Evolutionary conservation across 1,284 basidiomycete genomes (phyloP).

Genomic region (Trametes hirsuta): DNA sequence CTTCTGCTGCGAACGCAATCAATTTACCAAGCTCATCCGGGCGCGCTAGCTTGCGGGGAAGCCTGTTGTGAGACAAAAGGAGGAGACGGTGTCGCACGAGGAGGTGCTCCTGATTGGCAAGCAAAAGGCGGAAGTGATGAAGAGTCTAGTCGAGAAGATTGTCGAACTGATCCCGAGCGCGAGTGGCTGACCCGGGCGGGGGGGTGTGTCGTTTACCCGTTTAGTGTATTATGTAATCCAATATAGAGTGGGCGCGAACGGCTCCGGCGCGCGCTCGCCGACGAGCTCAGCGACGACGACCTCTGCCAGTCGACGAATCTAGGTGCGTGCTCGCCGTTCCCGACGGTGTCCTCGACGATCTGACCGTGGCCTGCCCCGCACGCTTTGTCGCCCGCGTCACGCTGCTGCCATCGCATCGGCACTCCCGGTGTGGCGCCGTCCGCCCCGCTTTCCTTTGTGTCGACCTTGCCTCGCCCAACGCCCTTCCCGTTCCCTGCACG

Average conservation of each 20-base stretch:
- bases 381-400: constrained; percentile 4
- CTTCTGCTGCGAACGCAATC: background rate
- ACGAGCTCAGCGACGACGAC: constrained; percentile 21
- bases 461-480: background rate
- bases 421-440: constrained; percentile 4
- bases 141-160: constrained; percentile 63
- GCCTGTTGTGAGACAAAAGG: constrained; percentile 43
- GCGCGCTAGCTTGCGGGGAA: constrained; percentile 61
- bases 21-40: constrained; percentile 7
- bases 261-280: constrained; percentile 1
- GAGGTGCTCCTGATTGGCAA: constrained; percentile 78
- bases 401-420: constrained; percentile 3
- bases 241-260: constrained; percentile 14
- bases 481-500: background rate
- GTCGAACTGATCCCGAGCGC: constrained; percentile 44
- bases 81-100: constrained; percentile 72
- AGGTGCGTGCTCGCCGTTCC: constrained; percentile 21
- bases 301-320: constrained; percentile 13
- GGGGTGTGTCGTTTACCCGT: constrained; percentile 7
- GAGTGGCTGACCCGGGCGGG: constrained; percentile 19
- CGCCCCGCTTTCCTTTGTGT: background rate
- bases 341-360: constrained; percentile 1
- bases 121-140: constrained; percentile 73
- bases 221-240: constrained; percentile 22
- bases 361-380: constrained; percentile 1